A percentile compares a stretch with the other conserved stretches of the same genome.
Conservation (phyloP, 1,284 basidiomycete genomes). For the Cutaneotrichosporon cavernicola region DNA sequence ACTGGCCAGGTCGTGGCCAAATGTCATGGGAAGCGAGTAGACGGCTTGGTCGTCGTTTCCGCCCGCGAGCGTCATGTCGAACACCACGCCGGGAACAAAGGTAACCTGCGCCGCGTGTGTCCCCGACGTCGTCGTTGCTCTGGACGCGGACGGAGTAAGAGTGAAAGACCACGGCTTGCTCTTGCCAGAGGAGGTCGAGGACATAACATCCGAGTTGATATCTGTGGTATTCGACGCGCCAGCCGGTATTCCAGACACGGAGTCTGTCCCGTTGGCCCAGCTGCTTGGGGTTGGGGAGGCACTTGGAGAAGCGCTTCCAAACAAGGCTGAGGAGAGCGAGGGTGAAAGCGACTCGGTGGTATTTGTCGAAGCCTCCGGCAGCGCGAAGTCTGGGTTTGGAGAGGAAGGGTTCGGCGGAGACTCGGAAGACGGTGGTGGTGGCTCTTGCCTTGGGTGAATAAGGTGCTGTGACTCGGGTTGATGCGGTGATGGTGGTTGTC, state of each 20-base stretch:
- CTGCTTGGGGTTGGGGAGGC: neutral
- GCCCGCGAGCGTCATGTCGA: conserved; percentile 40
- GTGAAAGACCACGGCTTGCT: conserved; percentile 22
- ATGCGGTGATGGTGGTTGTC: neutral
- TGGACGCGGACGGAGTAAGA: conserved; percentile 16
- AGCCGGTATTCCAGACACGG: neutral
- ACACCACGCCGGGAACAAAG: conserved; percentile 41
- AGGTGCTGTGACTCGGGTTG: neutral
- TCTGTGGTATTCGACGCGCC: neutral
- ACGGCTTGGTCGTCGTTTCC: conserved; percentile 40
- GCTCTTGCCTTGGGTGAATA: neutral
- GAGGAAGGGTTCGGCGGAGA: neutral
- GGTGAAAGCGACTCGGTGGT: neutral
- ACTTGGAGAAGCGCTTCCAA: neutral
- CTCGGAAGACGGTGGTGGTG: neutral
- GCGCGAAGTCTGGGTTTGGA: neutral
- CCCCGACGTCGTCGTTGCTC: conserved; percentile 19
- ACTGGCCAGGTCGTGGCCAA: conserved; percentile 35
- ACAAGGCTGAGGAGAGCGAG: neutral
- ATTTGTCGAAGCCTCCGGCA: neutral
- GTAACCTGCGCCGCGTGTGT: conserved; percentile 26
- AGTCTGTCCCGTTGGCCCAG: neutral
- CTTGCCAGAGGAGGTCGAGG: neutral
- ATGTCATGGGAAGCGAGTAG: conserved; percentile 39
- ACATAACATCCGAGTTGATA: neutral